phyloP scores from a whole-genome alignment of 805 yeast genomes.

The Wickerhamiella bombiphila region DNA sequence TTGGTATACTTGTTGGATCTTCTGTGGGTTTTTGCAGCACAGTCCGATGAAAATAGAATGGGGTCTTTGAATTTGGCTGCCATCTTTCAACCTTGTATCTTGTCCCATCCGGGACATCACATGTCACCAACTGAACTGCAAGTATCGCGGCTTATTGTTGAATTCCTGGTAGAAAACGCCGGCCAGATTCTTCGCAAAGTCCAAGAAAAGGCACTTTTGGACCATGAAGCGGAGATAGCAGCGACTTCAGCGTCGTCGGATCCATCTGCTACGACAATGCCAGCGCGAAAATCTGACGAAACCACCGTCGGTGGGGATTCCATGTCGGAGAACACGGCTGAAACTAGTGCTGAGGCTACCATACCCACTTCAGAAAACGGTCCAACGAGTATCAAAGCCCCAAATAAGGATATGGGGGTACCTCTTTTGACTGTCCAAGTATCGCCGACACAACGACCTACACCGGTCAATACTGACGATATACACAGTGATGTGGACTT shows the following conservation, averaged over 20 bases:
- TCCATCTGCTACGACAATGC: no score
- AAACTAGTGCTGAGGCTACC: no score
- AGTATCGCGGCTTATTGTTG: constrained; percentile 69
- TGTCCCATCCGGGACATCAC: constrained; percentile 86
- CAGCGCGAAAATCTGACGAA: no score
- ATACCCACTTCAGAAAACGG: no score
- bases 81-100: constrained; percentile 89
- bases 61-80: constrained; percentile 88
- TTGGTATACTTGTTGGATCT: constrained; percentile 77
- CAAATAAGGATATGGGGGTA: no score
- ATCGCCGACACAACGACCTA: neutral
- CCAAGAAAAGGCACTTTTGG: constrained; percentile 22
- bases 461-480: no score
- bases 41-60: constrained; percentile 71
- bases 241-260: no score
- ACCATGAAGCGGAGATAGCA: constrained; percentile 19
- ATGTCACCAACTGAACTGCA: constrained; percentile 87
- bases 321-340: no score
- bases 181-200: constrained; percentile 51
- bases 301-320: no score
- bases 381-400: no score
- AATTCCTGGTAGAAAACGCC: constrained; percentile 76
- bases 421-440: no score
- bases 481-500: no score
- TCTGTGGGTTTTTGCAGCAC: constrained; percentile 68